A percentile compares a stretch with the other conserved stretches of the same genome.
These are phyloP conservation scores for Ilyonectria sp. DNA, from an alignment of 2,329 filamentous ascomycete genomes.

Conservation along the genomic window DNA sequence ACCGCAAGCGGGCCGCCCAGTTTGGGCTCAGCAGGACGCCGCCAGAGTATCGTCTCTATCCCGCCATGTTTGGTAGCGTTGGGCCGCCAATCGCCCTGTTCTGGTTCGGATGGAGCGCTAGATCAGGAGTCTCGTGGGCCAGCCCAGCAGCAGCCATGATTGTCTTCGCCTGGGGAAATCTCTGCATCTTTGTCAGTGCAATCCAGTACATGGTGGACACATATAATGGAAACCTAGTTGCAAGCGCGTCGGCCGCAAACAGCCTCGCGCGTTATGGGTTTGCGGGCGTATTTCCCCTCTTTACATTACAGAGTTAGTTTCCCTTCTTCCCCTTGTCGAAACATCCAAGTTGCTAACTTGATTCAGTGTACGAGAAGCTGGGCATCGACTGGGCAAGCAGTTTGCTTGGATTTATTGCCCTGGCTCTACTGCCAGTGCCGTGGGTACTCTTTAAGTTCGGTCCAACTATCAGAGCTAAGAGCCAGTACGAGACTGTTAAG, in stretches of 20 bases:
- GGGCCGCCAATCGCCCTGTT: constrained; percentile 69
- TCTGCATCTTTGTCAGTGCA: constrained; percentile 70
- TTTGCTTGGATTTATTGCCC: constrained; percentile 62
- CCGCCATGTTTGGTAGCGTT: constrained; percentile 71
- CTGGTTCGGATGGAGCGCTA: constrained; percentile 73
- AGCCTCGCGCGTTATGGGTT: constrained; percentile 69
- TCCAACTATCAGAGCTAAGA: constrained; percentile 43
- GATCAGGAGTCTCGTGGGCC: constrained; percentile 63
- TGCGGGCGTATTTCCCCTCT: constrained; percentile 72
- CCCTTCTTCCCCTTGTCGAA: accelerated
- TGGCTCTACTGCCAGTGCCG: constrained; percentile 65
- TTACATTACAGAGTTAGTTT: constrained; percentile 69
- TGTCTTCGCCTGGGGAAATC: constrained; percentile 72
- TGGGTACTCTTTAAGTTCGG: constrained; percentile 68
- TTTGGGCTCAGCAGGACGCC: too few relatives aligned
- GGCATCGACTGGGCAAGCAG: constrained; percentile 64
- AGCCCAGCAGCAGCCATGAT: constrained; percentile 66
- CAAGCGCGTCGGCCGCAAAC: constrained; percentile 73
- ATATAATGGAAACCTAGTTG: constrained; percentile 68
- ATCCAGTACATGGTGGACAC: constrained; percentile 69
- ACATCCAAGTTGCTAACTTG: constrained; percentile 25
- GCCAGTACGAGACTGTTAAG: constrained; percentile 56
- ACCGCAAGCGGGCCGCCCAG: constrained; percentile 57
- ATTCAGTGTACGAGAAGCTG: constrained; percentile 59
- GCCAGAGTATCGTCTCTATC: constrained; percentile 71